Conservation (phyloP, 345 rosid species). For the Corchorus capsularis region DNA sequence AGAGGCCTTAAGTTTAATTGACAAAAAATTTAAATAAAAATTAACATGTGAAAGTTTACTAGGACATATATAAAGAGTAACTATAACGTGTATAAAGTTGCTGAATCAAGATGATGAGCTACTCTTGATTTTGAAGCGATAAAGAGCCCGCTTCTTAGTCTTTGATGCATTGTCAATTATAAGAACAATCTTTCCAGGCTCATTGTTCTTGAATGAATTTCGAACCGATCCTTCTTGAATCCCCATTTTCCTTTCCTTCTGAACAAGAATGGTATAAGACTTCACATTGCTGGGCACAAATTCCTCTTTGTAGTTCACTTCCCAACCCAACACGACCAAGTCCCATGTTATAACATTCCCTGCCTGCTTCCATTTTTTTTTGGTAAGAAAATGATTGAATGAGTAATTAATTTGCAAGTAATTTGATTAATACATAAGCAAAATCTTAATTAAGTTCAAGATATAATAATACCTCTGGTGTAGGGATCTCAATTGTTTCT, state of each 20-base stretch:
- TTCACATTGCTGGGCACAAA: slow-evolving; percentile 40
- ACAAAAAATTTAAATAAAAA: no score
- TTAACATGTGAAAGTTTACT: no score
- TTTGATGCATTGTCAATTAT: slow-evolving; percentile 42
- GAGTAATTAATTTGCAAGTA: neutral
- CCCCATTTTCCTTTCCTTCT: slow-evolving; percentile 40
- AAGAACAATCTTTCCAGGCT: slow-evolving; percentile 48
- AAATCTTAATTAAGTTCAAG: no score
- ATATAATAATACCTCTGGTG: slow-evolving; percentile 36
- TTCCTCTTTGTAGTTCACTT: slow-evolving; percentile 51
- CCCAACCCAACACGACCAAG: slow-evolving; percentile 53
- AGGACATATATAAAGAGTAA: no score
- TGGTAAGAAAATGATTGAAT: neutral
- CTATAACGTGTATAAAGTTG: neutral
- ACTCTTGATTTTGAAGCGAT: slow-evolving; percentile 46
- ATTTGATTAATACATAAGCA: no score
- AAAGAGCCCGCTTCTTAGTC: slow-evolving; percentile 54
- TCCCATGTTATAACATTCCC: slow-evolving; percentile 44
- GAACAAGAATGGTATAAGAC: slow-evolving; percentile 48
- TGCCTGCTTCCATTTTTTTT: slow-evolving; percentile 15
- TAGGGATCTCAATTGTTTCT: slow-evolving; percentile 42
- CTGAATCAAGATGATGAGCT: neutral
- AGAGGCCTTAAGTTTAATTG: no score
- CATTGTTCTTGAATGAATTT: slow-evolving; percentile 40
- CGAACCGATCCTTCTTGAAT: slow-evolving; percentile 34